Conservation (phyloP, 1,284 basidiomycete genomes). For the Microbotryum scabiosae region DNA sequence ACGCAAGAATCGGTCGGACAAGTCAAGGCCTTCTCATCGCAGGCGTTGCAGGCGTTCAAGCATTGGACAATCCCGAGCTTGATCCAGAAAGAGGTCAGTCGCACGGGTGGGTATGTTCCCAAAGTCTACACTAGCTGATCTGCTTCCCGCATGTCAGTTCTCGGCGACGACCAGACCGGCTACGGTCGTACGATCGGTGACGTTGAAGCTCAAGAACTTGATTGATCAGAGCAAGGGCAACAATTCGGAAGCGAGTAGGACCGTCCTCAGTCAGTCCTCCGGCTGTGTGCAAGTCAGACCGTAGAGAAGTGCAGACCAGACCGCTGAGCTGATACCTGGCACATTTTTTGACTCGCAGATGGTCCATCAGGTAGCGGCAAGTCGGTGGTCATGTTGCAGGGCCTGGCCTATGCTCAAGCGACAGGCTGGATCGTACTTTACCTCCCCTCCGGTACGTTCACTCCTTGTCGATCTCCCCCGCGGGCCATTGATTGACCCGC, state of each 20-base stretch:
- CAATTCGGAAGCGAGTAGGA: conserved; percentile 5
- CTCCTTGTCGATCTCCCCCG: neutral
- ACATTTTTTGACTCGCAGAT: conserved; percentile 44
- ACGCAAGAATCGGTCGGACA: conserved; percentile 10
- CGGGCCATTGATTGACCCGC: neutral
- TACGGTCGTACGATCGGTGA: conserved; percentile 58
- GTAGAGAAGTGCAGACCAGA: neutral
- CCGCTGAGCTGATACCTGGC: neutral
- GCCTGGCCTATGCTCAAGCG: conserved; percentile 60
- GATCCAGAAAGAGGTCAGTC: conserved; percentile 14
- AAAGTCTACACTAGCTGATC: neutral
- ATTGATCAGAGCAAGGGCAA: conserved; percentile 46
- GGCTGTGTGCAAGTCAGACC: neutral
- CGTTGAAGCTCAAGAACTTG: conserved; percentile 48
- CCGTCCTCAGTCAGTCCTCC: conserved; percentile 11
- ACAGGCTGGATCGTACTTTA: conserved; percentile 79
- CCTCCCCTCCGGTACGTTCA: conserved; percentile 62
- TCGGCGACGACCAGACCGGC: conserved; percentile 56
- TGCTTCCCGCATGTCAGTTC: conserved; percentile 47
- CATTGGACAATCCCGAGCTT: conserved; percentile 6
- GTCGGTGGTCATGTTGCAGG: conserved; percentile 70
- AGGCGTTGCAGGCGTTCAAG: conserved; percentile 20
- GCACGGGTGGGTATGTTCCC: neutral
- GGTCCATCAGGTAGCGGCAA: conserved; percentile 77
- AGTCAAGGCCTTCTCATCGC: conserved; percentile 12